Conservation (phyloP, 139 green algal genomes). For the Haematococcus lacustris region DNA sequence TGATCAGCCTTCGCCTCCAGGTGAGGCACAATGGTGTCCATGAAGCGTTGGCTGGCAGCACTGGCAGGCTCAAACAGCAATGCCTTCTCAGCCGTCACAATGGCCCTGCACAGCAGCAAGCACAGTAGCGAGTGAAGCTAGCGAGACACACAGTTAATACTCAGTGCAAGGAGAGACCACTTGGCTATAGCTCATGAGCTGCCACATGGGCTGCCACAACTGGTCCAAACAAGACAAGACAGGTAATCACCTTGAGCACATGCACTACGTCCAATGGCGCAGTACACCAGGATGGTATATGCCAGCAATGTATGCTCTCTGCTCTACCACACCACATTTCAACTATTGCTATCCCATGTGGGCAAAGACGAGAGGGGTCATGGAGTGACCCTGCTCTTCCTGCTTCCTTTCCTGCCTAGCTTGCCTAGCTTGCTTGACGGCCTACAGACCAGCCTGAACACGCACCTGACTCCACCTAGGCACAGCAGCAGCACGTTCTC, state of each 20-base stretch:
- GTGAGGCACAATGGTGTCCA: constrained; percentile 65
- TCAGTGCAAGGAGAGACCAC: background rate
- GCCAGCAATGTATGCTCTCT: background rate
- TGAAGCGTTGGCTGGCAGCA: constrained; percentile 57
- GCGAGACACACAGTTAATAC: background rate
- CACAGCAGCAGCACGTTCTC: constrained; percentile 85
- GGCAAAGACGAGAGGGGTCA: no score
- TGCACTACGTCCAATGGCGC: background rate
- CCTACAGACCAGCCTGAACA: background rate
- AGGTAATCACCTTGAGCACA: background rate
- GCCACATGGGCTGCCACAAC: background rate
- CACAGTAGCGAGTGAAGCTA: background rate
- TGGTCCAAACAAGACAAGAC: no score
- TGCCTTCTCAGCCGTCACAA: constrained; percentile 74
- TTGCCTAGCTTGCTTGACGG: no score
- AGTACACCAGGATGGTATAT: background rate
- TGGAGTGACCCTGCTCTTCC: no score
- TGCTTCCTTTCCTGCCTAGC: no score
- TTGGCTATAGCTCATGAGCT: background rate
- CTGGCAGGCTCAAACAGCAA: constrained; percentile 80
- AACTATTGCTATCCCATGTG: background rate
- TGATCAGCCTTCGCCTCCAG: constrained; percentile 28
- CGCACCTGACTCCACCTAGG: constrained; percentile 70
- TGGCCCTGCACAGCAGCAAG: constrained; percentile 27
- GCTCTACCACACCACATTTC: background rate